These are phyloP conservation scores for Lactarius trivialis DNA, from an alignment of 768 basidiomycete genomes.

Conservation along the genomic window DNA sequence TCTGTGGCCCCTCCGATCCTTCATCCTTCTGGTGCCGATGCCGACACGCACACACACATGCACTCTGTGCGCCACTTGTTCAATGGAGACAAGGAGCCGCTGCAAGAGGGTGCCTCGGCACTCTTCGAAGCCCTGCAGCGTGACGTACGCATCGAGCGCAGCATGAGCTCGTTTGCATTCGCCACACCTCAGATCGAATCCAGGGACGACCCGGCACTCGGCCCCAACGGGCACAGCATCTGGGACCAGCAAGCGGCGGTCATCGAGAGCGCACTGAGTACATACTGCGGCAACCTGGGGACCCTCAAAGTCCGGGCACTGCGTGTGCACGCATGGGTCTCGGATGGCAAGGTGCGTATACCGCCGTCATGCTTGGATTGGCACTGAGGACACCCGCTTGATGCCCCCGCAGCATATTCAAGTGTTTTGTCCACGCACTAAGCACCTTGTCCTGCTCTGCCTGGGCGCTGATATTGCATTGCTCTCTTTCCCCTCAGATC, in stretches of 20 bases:
- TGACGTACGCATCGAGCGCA: slow-evolving; percentile 17
- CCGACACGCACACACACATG: neutral
- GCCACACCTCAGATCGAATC: neutral
- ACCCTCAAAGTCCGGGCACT: neutral
- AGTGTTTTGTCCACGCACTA: slow-evolving; percentile 6
- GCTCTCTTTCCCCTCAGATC: neutral
- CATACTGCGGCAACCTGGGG: slow-evolving; percentile 4
- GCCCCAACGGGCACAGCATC: neutral
- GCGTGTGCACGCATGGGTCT: slow-evolving; percentile 16
- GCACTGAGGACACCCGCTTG: neutral
- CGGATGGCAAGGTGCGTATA: slow-evolving; percentile 18
- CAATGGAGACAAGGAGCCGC: slow-evolving; percentile 11
- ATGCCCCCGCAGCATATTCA: slow-evolving; percentile 3
- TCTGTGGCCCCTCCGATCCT: neutral
- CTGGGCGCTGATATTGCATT: slow-evolving; percentile 19
- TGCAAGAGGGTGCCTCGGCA: slow-evolving; percentile 12
- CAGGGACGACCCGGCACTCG: neutral
- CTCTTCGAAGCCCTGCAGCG: slow-evolving; percentile 20
- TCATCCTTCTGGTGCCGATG: neutral
- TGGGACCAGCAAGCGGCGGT: slow-evolving; percentile 6
- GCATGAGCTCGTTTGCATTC: slow-evolving; percentile 5
- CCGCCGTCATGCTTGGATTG: neutral
- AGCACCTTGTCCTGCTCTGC: slow-evolving; percentile 13
- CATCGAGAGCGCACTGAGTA: slow-evolving; percentile 5
- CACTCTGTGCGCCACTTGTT: slow-evolving; percentile 19